Base-by-base conservation (phyloP, 805 yeast species). In the Wickerhamomyces subpelliculosus region DNA sequence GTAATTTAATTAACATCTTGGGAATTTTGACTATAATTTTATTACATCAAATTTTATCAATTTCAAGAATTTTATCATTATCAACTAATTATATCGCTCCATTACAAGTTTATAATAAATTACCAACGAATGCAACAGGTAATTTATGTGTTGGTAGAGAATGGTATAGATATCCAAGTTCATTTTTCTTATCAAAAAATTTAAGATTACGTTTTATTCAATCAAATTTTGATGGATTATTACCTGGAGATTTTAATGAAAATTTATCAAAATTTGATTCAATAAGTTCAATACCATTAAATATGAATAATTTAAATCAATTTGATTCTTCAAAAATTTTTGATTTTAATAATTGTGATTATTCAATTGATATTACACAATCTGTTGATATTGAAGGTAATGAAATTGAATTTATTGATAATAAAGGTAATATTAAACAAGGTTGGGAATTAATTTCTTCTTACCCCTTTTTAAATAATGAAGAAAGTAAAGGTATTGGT, bases 121-220 rank as follows among this genome's bases (percentile, higher is more conserved):
- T 72, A 12, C 69, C 71, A 21, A 40, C 44, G 2, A 40, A 52
- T 7, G 48, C 51, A 4, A 35, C 44, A 12, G 63, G 61, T 27
- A 81, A 77, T 46, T 81, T 90, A 0, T 90, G 97, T 60, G 70
- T 84, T n/a, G 97, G 96, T 3, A 72, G 95, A 41, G 97, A 90
- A 62, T 89, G 97, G 97, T 87, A 86, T 53, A 84, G 90, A 54
- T 89, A 67, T 60, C 96, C 97, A 9, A 78, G 84, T 1, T 88
- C 96, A 0, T 84, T 88, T 55, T 86, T 89, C 54, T 62, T 90
- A 19, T 80, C 84, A 4, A 70, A 73, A 5, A 65, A 75, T 40
- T 70, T 70, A 49, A 64, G 96, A 46, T 62, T 87, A 19, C 66
- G 67, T 49, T 90, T 86, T 57, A 75, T 84, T 9, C 64, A 69